Percentiles rank a stretch among this genome's conserved stretches.
phyloP scores from a whole-genome alignment of 352 stramenopile species.

The Globisporangium solare region DNA sequence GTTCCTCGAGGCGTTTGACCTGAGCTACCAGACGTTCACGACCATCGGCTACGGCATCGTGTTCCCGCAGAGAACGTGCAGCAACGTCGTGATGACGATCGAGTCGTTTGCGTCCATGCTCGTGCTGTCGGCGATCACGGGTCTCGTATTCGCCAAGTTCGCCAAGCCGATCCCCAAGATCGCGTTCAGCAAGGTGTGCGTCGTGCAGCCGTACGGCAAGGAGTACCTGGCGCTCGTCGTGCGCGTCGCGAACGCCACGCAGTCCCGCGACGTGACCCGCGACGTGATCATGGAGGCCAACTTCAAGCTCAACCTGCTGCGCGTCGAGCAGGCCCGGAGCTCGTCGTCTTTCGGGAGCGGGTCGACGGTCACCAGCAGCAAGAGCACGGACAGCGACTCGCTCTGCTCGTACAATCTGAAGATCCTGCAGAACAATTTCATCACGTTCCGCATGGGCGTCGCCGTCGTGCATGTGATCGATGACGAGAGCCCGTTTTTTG shows the following conservation, averaged over 20 bases:
- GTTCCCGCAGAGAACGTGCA: conserved; percentile 59
- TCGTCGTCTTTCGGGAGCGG: background rate
- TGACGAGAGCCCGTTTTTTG: conserved; percentile 56
- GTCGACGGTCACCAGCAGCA: conserved; percentile 2
- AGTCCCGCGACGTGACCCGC: conserved; percentile 72
- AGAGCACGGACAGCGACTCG: conserved; percentile 22
- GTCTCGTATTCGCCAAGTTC: conserved; percentile 84
- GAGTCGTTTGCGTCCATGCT: conserved; percentile 83
- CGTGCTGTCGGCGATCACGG: conserved; percentile 69
- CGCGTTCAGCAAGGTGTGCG: conserved; percentile 75
- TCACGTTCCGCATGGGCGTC: conserved; percentile 82
- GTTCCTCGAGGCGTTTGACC: conserved; percentile 60
- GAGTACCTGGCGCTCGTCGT: conserved; percentile 72
- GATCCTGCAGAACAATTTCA: conserved; percentile 79
- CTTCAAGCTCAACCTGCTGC: conserved; percentile 77
- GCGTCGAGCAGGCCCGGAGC: conserved; percentile 46
- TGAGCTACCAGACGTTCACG: conserved; percentile 85
- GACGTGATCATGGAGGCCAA: conserved; percentile 82
- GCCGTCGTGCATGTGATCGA: conserved; percentile 79
- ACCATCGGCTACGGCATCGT: conserved; percentile 82
- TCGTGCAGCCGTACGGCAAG: conserved; percentile 72
- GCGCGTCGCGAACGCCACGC: conserved; percentile 73
- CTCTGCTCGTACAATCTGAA: conserved; percentile 77
- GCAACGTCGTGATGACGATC: conserved; percentile 65
- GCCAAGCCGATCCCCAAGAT: conserved; percentile 74